phyloP scores from a whole-genome alignment of 2,329 filamentous ascomycete species.

The Ceratocystis variospora region DNA sequence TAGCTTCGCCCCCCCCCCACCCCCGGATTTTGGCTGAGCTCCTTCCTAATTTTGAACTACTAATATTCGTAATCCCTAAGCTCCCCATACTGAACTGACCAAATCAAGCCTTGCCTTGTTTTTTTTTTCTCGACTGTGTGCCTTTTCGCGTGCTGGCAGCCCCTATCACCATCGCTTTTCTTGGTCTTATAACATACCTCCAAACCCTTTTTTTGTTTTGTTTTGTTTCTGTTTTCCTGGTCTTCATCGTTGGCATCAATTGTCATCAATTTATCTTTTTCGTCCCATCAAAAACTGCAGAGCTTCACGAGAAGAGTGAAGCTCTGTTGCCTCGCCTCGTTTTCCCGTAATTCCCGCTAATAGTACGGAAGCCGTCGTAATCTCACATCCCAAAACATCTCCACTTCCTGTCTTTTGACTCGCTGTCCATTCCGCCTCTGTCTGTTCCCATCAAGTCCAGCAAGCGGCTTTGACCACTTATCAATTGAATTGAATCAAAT shows the following conservation, averaged over 20 bases:
- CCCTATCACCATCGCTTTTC: conserved; percentile 11
- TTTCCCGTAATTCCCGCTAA: conserved; percentile 5
- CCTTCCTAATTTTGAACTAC: neutral
- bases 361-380: conserved; percentile 3
- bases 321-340: neutral
- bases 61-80: neutral
- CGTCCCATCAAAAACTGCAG: neutral
- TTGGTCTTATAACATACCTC: neutral
- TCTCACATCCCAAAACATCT: neutral
- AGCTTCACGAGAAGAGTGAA: too few species aligned
- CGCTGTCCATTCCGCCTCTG: neutral
- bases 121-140: neutral
- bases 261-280: neutral
- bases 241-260: neutral
- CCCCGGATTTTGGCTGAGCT: neutral
- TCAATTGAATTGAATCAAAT: neutral
- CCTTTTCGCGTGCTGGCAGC: conserved; percentile 3
- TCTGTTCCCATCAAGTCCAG: neutral
- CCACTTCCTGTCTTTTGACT: neutral
- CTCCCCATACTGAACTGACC: neutral
- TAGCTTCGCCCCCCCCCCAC: neutral
- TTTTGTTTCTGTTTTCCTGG: neutral
- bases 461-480: neutral
- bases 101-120: neutral
- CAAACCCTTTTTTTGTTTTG: neutral